A percentile compares a stretch with the other conserved stretches of the same genome.
These are phyloP conservation scores for Candolleomyces efflorescens DNA, from an alignment of 768 basidiomycete species.

Conservation along the genomic window DNA sequence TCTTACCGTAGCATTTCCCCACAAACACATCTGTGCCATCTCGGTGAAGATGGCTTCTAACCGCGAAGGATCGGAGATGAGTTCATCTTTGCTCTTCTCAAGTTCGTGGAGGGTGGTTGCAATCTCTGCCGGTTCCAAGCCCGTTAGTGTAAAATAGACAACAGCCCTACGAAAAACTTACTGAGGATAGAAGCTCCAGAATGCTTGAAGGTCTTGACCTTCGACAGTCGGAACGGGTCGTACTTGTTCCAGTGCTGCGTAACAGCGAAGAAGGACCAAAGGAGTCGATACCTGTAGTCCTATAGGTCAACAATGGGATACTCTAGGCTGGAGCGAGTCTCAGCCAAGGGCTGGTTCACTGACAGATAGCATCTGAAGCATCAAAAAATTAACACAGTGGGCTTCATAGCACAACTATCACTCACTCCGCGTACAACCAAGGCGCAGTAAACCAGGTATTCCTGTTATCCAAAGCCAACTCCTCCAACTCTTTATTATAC, in stretches of 20 bases:
- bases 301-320: not conserved
- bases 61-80: conserved; percentile 47
- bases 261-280: conserved; percentile 68
- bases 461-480: conserved; percentile 39
- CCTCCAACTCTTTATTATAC: conserved; percentile 75
- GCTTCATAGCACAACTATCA: conserved; percentile 10
- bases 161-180: conserved; percentile 30
- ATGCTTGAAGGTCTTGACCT: conserved; percentile 75
- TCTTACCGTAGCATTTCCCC: conserved; percentile 89
- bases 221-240: conserved; percentile 83
- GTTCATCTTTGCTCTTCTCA: conserved; percentile 39
- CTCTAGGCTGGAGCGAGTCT: not conserved
- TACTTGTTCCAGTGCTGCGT: conserved; percentile 67
- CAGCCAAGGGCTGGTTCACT: conserved; percentile 18
- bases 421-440: conserved; percentile 96
- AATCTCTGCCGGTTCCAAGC: conserved; percentile 45
- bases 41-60: conserved; percentile 68
- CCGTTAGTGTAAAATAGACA: not conserved
- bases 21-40: conserved; percentile 89
- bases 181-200: conserved; percentile 76
- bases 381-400: not conserved
- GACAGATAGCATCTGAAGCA: conserved; percentile 66
- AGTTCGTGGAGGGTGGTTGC: conserved; percentile 71
- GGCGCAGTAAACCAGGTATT: conserved; percentile 90
- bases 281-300: conserved; percentile 66